A percentile compares a stretch with the other conserved stretches of the same genome.
phyloP scores from a whole-genome alignment of 2,329 filamentous ascomycete species.

The Didymella segeticola region DNA sequence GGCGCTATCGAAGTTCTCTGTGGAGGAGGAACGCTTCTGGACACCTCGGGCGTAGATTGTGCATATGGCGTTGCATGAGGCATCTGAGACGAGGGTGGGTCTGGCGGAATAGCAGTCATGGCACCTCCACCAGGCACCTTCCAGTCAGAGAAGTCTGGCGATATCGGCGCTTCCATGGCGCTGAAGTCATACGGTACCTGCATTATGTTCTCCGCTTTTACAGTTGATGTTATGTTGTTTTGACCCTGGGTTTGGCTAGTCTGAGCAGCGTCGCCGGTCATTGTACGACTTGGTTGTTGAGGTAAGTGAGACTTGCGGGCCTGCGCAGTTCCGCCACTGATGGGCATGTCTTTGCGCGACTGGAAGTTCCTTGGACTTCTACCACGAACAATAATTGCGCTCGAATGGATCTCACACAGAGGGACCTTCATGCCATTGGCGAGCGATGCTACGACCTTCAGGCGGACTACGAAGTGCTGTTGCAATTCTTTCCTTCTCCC shows the following conservation, averaged over 20 bases:
- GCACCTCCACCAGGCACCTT: conserved; percentile 50
- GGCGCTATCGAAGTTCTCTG: conserved; percentile 54
- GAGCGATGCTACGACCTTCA: conserved; percentile 85
- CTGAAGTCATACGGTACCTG: conserved; percentile 53
- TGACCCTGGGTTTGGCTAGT: conserved; percentile 36
- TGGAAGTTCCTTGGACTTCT: conserved; percentile 95
- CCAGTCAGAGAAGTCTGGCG: conserved; percentile 55
- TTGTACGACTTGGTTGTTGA: conserved; percentile 45
- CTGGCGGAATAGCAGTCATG: conserved; percentile 53
- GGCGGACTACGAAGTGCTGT: conserved; percentile 89
- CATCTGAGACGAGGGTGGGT: conserved; percentile 45
- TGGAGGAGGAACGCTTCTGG: conserved; percentile 48
- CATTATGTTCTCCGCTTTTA: conserved; percentile 46
- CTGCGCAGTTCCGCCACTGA: conserved; percentile 79
- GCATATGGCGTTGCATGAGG: conserved; percentile 52
- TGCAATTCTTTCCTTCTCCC: conserved; percentile 92
- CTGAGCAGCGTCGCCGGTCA: conserved; percentile 46
- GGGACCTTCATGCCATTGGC: conserved; percentile 82
- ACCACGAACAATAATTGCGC: conserved; percentile 91
- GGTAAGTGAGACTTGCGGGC: conserved; percentile 66
- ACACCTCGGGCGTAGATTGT: conserved; percentile 61
- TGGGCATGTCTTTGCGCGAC: conserved; percentile 87
- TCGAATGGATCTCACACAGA: conserved; percentile 83
- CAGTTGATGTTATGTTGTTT: conserved; percentile 29
- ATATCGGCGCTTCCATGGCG: conserved; percentile 49